phyloP scores from a whole-genome alignment of 306 rosid genomes.

The Delonix regia region DNA sequence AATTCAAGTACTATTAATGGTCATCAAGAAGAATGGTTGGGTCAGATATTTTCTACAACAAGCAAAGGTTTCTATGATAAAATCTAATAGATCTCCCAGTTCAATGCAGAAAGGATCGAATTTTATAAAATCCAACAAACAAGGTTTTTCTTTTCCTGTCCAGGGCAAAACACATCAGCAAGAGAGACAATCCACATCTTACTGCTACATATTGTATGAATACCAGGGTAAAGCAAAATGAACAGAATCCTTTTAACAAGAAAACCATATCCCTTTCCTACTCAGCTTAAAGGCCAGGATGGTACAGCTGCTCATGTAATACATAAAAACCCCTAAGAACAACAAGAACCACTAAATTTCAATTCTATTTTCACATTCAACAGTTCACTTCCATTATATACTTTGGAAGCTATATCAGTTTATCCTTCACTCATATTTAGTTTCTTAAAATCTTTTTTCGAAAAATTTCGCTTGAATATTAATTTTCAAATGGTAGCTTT shows the following conservation, averaged over 20 bases:
- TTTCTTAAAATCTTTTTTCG: no score
- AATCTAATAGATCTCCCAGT: neutral
- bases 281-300: neutral
- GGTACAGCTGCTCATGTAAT: neutral
- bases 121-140: no score
- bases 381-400: neutral
- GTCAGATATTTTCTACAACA: neutral
- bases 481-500: neutral
- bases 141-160: no score
- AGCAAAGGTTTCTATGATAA: neutral
- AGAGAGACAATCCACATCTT: neutral
- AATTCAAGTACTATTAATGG: neutral
- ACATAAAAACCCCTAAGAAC: neutral
- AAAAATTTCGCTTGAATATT: neutral
- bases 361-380: neutral
- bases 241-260: neutral
- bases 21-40: neutral
- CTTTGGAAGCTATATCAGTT: neutral
- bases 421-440: neutral
- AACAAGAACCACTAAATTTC: neutral
- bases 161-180: neutral
- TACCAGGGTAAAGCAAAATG: neutral
- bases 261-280: conserved; percentile 6
- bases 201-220: neutral
- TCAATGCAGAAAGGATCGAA: neutral